Conservation (phyloP, 1,284 basidiomycete species). For the Pascua guehoae region DNA sequence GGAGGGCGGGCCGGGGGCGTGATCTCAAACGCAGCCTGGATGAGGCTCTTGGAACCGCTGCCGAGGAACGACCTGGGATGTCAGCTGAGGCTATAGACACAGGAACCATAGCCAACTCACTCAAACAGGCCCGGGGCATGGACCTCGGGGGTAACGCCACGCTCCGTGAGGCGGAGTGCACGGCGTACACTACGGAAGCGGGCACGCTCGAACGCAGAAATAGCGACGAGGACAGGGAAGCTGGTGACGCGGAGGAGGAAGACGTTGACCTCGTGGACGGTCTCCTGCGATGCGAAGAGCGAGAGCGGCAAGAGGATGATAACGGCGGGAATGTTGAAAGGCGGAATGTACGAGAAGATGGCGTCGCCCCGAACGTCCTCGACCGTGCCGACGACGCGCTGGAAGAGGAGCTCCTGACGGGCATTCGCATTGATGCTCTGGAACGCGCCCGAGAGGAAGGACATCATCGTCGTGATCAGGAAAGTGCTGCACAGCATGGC, state of each 20-base stretch:
- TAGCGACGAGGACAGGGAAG: slow-evolving; percentile 72
- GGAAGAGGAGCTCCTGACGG: slow-evolving; percentile 79
- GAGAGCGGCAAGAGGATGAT: slow-evolving; percentile 70
- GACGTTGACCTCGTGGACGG: slow-evolving; percentile 73
- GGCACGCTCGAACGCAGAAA: slow-evolving; percentile 74
- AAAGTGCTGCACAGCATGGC: slow-evolving; percentile 54
- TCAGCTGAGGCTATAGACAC: neutral
- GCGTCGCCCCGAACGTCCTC: slow-evolving; percentile 86
- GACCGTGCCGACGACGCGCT: slow-evolving; percentile 78
- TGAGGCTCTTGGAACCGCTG: slow-evolving; percentile 37
- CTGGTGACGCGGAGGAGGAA: slow-evolving; percentile 76
- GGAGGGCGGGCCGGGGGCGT: slow-evolving; percentile 18
- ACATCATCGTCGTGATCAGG: slow-evolving; percentile 67
- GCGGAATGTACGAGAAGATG: slow-evolving; percentile 84
- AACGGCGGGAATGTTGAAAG: slow-evolving; percentile 60
- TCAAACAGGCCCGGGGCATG: slow-evolving; percentile 26
- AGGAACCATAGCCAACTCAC: slow-evolving; percentile 20
- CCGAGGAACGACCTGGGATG: slow-evolving; percentile 33
- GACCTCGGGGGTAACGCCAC: slow-evolving; percentile 20
- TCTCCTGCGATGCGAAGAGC: slow-evolving; percentile 65
- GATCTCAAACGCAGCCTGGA: slow-evolving; percentile 44
- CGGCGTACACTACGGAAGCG: slow-evolving; percentile 22
- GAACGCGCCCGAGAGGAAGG: slow-evolving; percentile 79
- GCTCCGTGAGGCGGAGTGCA: slow-evolving; percentile 22
- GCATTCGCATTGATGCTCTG: slow-evolving; percentile 77